Evolutionary conservation across 2,329 filamentous ascomycete genomes (phyloP), one percentile per base, ranked within the genome.

Genomic region (Pseudogymnoascus sp.): DNA sequence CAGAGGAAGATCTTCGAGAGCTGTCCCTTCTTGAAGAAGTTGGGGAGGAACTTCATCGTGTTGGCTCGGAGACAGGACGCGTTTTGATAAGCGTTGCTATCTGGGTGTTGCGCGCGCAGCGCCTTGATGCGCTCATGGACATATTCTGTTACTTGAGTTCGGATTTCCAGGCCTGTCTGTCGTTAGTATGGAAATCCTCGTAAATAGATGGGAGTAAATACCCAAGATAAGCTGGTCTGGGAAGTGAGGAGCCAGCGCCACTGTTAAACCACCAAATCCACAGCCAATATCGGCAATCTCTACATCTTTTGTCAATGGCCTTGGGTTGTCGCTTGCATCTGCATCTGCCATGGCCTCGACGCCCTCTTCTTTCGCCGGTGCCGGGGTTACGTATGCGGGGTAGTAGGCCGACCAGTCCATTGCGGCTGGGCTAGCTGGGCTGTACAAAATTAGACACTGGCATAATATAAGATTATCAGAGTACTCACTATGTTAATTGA

Each of bases 11-110:
- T 90, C 73, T 95, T 95, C 66, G 82, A 84, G 12, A 99, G 84
- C 73, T 97, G 92, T 12, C 78, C 80, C 70, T 87, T 89, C 61
- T 77, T 79, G 80, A 99, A 97, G 80, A 97, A 96, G 73, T 99
- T 97, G 65, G 95, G 93, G n/a, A 99, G 80, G 75, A 97, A 99
- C 74, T 99, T 99, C 94, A 99, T 99, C 4, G 91, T 91, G 78
- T 99, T 99, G 67, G 91, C 90, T 65, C 94, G 88, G 58, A 99
- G 80, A 72, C 91, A 95, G 35, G 89, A 87, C 61, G 93, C 88
- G 74, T 99, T 99, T 72, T 95, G 88, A 74, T 91, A 97, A 55
- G 78, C 75, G 59, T 76, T 74, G 29, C 73, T 72, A 5, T 78
- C 77, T 5, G 77, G 71, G 66, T 84, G 82, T 71, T 92, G 87